Evolutionary conservation across 495 filamentous ascomycete species (phyloP), one percentile per base, ranked within the genome.

Genomic region (Podospora pseudopauciseta): DNA sequence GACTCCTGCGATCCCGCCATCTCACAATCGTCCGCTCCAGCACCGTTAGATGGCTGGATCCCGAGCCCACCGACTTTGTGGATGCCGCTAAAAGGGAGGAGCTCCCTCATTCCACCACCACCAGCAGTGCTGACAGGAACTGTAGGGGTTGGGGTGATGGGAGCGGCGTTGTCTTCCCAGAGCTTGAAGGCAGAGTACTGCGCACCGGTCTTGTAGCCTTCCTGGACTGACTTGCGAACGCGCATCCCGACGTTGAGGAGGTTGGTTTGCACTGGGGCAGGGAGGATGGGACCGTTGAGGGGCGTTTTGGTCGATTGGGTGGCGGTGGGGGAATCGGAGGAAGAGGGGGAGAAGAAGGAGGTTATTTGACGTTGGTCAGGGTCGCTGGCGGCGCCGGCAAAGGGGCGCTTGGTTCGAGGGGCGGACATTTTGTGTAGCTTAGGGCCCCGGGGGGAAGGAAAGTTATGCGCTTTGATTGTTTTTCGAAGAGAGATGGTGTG

Each of bases 221-320:
- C 93, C 0, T 92, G 91, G 3, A 98, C 88, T 11, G 90, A 89
- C 79, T 98, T 97, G 68, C 94, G 90, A 63, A 98, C 86, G 44
- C 93, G 88, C 92, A 97, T 96, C 71, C 94, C 94, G 64, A 98
- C 94, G 68, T 84, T 90, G 4, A 97, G 82, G 16, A 97, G 88
- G 18, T 89, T 89, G 18, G 92, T 82, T 76, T 95, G 92, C 26
- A 96, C 84, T 23, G 80, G 81, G 9, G 79, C 75, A 9, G 92
- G 86, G 20, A 92, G 82, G 26, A 79, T 71, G 30, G 85, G 86
- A 63, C 78, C 79, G 20, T 81, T 84, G 7, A 80, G 71, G 15
- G 39, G 39, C 80, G 75, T 64, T 79, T 59, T 26, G 73, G 23
- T 39, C 68, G 9, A 1, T 56, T n/a, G 19, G 70, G 56, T 11